Base-by-base conservation (phyloP, 2,329 filamentous ascomycete species). In the Paraconiothyrium brasiliense region DNA sequence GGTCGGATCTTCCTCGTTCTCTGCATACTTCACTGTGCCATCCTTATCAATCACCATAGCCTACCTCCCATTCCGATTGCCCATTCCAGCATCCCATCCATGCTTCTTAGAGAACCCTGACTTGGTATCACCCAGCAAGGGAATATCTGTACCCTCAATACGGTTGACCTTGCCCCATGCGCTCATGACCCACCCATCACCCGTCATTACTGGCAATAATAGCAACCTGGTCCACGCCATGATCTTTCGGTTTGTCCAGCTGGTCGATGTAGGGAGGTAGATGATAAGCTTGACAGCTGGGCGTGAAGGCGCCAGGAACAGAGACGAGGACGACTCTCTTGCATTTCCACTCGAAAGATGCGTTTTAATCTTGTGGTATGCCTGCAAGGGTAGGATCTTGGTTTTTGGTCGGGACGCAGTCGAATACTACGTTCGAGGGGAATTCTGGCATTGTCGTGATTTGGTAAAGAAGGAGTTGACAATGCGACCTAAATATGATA, bases 91-190 rank as follows among this genome's bases (percentile, higher is more conserved):
- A 67, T 85, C 86, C 92, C 92, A 96, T 78, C 90, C 92, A 70
- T 94, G 86, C 76, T 84, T 85, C 84, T 90, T 89, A 79, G 88
- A 90, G 86, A 96, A 96, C 73, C 87, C 87, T 68, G 87, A 85
- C 68, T 88, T 87, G 63, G 83, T 81, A 79, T 96, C 93, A 72
- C 88, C 89, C 75, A 93, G 86, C 84, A 97, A 95, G 71, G 94
- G 85, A 71, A 91, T 87, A 72, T 87, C 85, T 70, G 94, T 90
- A 67, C 89, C 88, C 75, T 87, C 89, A 75, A 94, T 84, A 55
- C 85, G 85, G 82, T 96, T 94, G 75, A 93, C 92, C 87, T 97
- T 96, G 81, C 89, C 90, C 92, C 92, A 95, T 58, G 91, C 92
- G 72, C 88, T 89, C 92, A 94, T 94, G 79, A 97, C 93, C 77